phyloP scores from a whole-genome alignment of 768 basidiomycete species.

The Kwoniella pini region DNA sequence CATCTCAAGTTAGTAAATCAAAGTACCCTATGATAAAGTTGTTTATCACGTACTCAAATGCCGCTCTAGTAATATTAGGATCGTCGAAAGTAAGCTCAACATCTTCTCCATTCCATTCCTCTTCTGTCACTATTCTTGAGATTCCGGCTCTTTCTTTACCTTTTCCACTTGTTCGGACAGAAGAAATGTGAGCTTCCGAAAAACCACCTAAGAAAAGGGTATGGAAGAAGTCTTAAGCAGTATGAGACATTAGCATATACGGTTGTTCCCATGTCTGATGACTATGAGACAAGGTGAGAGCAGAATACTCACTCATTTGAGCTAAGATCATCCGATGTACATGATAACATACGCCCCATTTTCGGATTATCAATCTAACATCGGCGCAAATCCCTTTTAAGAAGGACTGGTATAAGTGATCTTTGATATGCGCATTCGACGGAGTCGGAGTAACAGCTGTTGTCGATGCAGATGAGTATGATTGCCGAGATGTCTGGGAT shows the following conservation, averaged over 20 bases:
- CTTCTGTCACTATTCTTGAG: background rate
- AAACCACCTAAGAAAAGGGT: constrained; percentile 71
- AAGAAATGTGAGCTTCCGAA: constrained; percentile 31
- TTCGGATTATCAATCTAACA: constrained; percentile 70
- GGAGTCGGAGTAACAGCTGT: constrained; percentile 11
- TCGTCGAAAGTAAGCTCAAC: constrained; percentile 77
- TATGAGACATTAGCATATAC: background rate
- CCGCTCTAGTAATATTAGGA: constrained; percentile 82
- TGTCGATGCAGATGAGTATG: background rate
- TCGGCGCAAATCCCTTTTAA: constrained; percentile 73
- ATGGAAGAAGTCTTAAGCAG: constrained; percentile 71
- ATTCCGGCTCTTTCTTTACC: constrained; percentile 27
- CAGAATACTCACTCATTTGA: constrained; percentile 69
- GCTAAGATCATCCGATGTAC: constrained; percentile 84
- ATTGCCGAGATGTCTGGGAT: too few species aligned
- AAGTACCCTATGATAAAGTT: too few species aligned
- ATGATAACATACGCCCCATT: constrained; percentile 72
- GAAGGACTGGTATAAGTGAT: constrained; percentile 74
- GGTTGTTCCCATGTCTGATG: too few species aligned
- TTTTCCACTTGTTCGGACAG: constrained; percentile 11
- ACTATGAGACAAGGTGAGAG: background rate
- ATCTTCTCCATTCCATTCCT: constrained; percentile 57
- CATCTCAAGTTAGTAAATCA: too few species aligned
- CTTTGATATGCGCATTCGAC: constrained; percentile 9
- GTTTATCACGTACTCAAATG: constrained; percentile 78